phyloP scores from a whole-genome alignment of 2,329 filamentous ascomycete species.

The Fusarium proliferatum region DNA sequence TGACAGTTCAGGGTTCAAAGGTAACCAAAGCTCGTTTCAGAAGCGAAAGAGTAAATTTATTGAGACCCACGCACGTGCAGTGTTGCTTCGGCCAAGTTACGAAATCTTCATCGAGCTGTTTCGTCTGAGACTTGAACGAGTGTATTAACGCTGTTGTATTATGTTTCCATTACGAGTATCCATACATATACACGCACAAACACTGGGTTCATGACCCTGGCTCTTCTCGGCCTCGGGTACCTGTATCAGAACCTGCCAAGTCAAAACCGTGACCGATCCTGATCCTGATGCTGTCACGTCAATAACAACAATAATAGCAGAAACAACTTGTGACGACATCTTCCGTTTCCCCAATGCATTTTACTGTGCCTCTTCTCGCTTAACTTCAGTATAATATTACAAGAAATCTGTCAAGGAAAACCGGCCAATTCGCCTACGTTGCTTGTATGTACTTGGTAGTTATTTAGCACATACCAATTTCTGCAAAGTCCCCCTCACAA shows the following conservation, averaged over 20 bases:
- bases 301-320: neutral
- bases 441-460: neutral
- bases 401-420: neutral
- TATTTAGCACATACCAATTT: constrained; percentile 4
- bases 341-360: neutral
- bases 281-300: constrained; percentile 11
- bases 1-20: neutral
- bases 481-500: constrained; percentile 12
- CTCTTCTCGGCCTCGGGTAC: constrained; percentile 23
- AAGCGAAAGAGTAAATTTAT: neutral
- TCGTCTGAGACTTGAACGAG: neutral
- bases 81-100: constrained; percentile 8
- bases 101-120: constrained; percentile 3
- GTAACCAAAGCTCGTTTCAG: neutral
- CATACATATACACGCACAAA: neutral
- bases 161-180: neutral
- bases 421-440: constrained; percentile 10
- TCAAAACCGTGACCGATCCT: neutral
- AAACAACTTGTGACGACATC: constrained; percentile 12
- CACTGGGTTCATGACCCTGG: neutral
- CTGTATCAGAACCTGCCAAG: constrained; percentile 25
- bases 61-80: constrained; percentile 9
- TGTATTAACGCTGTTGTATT: neutral
- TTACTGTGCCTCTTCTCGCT: constrained; percentile 14
- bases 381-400: neutral